These are phyloP conservation scores for Quercus alba DNA, from an alignment of 306 rosid species.

Conservation along the genomic window DNA sequence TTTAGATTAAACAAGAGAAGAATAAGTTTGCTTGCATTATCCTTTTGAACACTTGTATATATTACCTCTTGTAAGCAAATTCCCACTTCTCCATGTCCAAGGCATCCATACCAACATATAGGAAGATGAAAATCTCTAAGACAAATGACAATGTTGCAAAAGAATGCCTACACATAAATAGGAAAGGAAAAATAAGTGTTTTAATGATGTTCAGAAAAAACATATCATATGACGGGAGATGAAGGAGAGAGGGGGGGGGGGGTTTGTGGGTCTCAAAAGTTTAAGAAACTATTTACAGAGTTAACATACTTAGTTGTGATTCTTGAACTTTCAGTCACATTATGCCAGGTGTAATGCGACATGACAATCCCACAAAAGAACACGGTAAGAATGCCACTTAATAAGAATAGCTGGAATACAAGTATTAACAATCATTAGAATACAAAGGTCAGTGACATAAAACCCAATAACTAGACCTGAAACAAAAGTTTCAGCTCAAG, in stretches of 20 bases:
- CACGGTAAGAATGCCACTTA: too few species aligned
- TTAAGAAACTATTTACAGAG: too few species aligned
- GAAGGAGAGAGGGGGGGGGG: background rate
- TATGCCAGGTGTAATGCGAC: too few species aligned
- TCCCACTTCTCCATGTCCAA: constrained; percentile 63
- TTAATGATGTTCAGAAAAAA: background rate
- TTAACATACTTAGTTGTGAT: too few species aligned
- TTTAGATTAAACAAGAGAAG: background rate
- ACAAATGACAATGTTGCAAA: constrained; percentile 55
- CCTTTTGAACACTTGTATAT: background rate
- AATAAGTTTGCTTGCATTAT: background rate
- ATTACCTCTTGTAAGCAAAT: constrained; percentile 42
- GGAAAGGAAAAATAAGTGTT: background rate
- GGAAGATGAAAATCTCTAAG: constrained; percentile 56
- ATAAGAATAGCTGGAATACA: too few species aligned
- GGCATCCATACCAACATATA: constrained; percentile 76
- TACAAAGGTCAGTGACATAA: too few species aligned
- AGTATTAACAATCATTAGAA: too few species aligned
- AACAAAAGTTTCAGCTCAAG: too few species aligned
- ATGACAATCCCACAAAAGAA: too few species aligned
- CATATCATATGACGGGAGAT: background rate
- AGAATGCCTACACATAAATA: constrained; percentile 46
- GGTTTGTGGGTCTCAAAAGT: too few species aligned
- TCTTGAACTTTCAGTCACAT: too few species aligned
- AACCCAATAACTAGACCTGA: too few species aligned